A percentile compares a stretch with the other conserved stretches of the same genome.
Conservation (phyloP, 2,329 filamentous ascomycete genomes). For the Fusarium sp. region DNA sequence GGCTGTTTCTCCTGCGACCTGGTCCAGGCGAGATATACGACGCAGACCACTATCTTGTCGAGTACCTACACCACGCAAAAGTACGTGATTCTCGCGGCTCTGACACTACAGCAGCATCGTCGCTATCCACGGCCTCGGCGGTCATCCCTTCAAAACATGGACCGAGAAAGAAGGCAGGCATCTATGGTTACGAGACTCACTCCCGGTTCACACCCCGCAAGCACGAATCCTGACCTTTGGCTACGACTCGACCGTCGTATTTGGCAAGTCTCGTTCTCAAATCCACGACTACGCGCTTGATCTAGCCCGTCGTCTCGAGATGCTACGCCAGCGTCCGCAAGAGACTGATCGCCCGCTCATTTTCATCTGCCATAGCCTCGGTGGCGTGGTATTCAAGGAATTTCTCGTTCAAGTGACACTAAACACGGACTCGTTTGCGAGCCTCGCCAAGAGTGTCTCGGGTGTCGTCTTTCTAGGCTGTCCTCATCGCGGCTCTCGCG, state of each 20-base stretch:
- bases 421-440: not conserved
- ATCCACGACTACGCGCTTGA: not conserved
- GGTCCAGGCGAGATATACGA: not conserved
- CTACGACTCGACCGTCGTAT: not conserved
- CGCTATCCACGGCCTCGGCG: not conserved
- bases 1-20: not conserved
- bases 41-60: not conserved
- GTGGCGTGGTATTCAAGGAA: not conserved
- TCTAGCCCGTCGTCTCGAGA: not conserved
- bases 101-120: not conserved
- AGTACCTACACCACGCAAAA: not conserved
- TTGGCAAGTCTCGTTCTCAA: not conserved
- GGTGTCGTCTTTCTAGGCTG: not conserved
- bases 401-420: not conserved
- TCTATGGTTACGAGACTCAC: not conserved
- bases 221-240: not conserved
- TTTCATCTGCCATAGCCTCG: not conserved
- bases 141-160: not conserved
- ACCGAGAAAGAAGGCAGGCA: not conserved
- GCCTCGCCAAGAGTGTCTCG: not conserved
- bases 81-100: not conserved
- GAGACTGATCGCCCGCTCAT: not conserved
- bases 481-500: not conserved
- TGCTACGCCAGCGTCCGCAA: not conserved
- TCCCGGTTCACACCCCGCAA: not conserved